Evolutionary conservation across 1,284 basidiomycete genomes (phyloP).

Genomic region (Crocinoboletus sp.): DNA sequence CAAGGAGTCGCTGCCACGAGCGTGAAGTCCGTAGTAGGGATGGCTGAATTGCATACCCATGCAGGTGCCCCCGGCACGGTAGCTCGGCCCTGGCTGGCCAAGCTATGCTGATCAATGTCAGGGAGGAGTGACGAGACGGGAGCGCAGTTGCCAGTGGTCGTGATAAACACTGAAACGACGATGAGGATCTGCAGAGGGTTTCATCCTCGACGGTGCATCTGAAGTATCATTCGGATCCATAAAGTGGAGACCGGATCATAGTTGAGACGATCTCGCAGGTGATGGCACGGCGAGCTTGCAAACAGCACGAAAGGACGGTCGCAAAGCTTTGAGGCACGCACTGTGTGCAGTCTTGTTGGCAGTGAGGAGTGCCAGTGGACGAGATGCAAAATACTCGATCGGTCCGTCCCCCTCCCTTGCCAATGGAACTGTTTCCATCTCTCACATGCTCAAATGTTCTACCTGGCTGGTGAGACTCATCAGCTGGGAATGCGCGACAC

Average conservation of each 20-base stretch:
- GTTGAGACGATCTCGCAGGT: constrained; percentile 18
- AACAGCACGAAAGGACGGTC: no score
- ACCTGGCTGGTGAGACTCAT: constrained; percentile 21
- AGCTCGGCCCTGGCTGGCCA: constrained; percentile 3
- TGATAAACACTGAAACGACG: constrained; percentile 22
- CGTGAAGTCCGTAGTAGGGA: not conserved
- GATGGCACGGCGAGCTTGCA: constrained; percentile 11
- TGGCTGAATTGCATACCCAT: constrained; percentile 6
- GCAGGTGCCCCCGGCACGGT: constrained; percentile 8
- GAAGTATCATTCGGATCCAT: constrained; percentile 11
- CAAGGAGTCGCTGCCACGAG: constrained; percentile 2
- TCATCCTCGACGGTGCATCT: constrained; percentile 19
- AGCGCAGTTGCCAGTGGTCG: constrained; percentile 19
- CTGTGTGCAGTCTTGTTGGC: no score
- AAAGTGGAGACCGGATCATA: constrained; percentile 16
- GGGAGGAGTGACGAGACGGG: constrained; percentile 14
- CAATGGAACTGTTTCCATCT: constrained; percentile 10
- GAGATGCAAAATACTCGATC: no score
- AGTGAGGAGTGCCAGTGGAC: no score
- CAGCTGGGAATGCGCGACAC: constrained; percentile 26
- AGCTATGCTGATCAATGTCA: not conserved
- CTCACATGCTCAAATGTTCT: constrained; percentile 26
- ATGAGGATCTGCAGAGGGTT: constrained; percentile 19
- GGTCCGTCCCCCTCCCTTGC: no score
- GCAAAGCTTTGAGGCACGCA: no score